Base-by-base conservation (phyloP, 1,139 yeast genomes). In the Yamadazyma mexicana region DNA sequence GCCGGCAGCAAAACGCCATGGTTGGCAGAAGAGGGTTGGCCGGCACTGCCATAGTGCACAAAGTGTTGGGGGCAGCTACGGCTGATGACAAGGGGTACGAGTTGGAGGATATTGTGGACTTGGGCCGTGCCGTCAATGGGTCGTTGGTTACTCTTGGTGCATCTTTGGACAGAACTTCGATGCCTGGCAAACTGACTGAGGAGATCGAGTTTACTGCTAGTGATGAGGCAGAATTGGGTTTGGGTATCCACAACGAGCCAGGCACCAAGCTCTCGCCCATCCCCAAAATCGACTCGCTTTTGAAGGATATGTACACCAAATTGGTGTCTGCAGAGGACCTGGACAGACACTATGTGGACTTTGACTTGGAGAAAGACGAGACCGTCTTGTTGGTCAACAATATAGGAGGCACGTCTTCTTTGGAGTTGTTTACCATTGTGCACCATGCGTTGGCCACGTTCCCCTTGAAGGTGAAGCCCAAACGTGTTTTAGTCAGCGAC, bases 211-310 rank as follows among this genome's bases (percentile, higher is more conserved):
- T 67, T 45, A 65, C 74, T 33, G 63, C 59, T 5, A 58, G 56
- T 2, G 64, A 77, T 40, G 89, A 87, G 58, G 83, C 85, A 52
- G 98, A 91, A 61, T 73, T 91, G 47, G 98, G 98, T 20, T 83
- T 91, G 81, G 98, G 98, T 36, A 91, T 91, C 46, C 98, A 91
- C 62, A 91, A 91, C 56, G 98, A 91, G 58, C 94, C 96, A 0
- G 97, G 97, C 42, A 71, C 78, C 47, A 78, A 83, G 49, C 61
- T 85, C 34, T 73, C 78, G 15, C 92, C 94, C 31, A 79, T 89
- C 49, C 95, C 95, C 17, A 56, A 75, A 2, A 75, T 85, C 37
- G 81, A 77, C 31, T 74, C 72, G 1, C 64, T 87, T 40, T 62
- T 82, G 39, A 66, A 69, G 30, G 66, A 69, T n/a, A 65, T 85